Conservation (phyloP, 2,329 filamentous ascomycete genomes). For the Apiospora koreana region DNA sequence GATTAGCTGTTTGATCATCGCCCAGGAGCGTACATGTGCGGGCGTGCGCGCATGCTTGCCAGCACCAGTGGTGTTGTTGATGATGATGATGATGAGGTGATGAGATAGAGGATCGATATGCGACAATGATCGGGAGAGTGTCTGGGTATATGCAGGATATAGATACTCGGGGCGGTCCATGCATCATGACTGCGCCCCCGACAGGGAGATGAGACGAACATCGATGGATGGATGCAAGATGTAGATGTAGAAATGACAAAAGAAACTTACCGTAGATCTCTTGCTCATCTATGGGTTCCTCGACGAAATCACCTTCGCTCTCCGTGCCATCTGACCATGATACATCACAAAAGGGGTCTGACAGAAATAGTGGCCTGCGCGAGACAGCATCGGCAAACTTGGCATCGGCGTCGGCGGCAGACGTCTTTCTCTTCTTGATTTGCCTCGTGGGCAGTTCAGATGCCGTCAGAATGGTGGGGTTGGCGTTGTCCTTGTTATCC, state of each 20-base stretch:
- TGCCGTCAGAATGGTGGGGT: slow-evolving; percentile 87
- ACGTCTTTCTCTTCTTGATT: slow-evolving; percentile 50
- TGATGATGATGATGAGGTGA: not conserved
- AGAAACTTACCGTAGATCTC: slow-evolving; percentile 82
- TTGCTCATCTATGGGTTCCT: slow-evolving; percentile 92
- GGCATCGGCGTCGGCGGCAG: slow-evolving; percentile 48
- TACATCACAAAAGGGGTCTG: slow-evolving; percentile 40
- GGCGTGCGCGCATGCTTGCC: not conserved
- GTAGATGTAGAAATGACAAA: not conserved
- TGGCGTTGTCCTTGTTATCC: slow-evolving; percentile 68
- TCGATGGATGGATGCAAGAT: not conserved
- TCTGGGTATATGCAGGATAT: not conserved
- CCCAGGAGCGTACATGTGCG: not conserved
- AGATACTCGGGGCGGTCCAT: not conserved
- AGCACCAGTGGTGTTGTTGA: too few relatives aligned
- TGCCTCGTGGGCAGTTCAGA: slow-evolving; percentile 85
- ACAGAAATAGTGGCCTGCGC: slow-evolving; percentile 46
- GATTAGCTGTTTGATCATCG: slow-evolving; percentile 1
- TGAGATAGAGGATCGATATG: not conserved
- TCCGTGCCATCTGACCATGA: slow-evolving; percentile 39
- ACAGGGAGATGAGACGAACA: slow-evolving; percentile 2
- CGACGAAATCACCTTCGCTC: slow-evolving; percentile 46
- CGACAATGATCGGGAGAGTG: not conserved
- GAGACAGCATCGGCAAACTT: slow-evolving; percentile 50
- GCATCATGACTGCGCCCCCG: slow-evolving; percentile 21